Evolutionary conservation across 805 yeast species (phyloP), one percentile per base, ranked within the genome.

Genomic region (Pichia scutulata): DNA sequence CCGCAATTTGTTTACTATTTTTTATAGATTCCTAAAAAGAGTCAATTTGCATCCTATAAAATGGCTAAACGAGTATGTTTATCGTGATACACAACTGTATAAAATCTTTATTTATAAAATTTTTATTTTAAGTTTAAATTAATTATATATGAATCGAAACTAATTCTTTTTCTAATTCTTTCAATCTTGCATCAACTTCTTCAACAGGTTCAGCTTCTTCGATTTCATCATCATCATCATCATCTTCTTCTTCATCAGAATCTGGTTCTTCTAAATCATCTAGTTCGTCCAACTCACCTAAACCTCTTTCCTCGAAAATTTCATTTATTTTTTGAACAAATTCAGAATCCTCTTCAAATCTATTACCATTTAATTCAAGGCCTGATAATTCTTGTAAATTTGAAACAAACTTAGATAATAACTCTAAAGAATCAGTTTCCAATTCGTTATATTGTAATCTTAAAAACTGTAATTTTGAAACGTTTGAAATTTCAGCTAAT

Each of bases 341-440:
- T 52, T 81, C 85, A 41, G 87, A 81, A 56, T 92, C 98, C 66
- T 93, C 98, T 46, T 87, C 87, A 60, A 93, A 85, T 64, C 87
- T 75, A 70, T 93, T 93, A 64, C 99, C 99, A 63, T 93, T 92
- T 57, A 93, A 76, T 72, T 93, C 98, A 57, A 93, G 73, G 10
- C 62, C 48, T 62, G 78, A 72, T 64, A 93, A 74, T 21, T 73
- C 71, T 41, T 85, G 84, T 59, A 92, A 70, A 19, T 68, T 60
- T 19, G 71, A 66, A 46, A 89, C 69, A 19, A 82, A 82, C 8
- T 72, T 70, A 37, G 74, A 75, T 50, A 93, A 69, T n/a, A 73
- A 58, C 46, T 74, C 76, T 58, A 93, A 73, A 3, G 92, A 77
- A 28, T 74, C 75, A 40, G 76, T 74, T 55, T 82, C 86, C 59